These are phyloP conservation scores for Cnidoscolus chayamansa DNA, from an alignment of 441 rosid species.

Conservation along the genomic window DNA sequence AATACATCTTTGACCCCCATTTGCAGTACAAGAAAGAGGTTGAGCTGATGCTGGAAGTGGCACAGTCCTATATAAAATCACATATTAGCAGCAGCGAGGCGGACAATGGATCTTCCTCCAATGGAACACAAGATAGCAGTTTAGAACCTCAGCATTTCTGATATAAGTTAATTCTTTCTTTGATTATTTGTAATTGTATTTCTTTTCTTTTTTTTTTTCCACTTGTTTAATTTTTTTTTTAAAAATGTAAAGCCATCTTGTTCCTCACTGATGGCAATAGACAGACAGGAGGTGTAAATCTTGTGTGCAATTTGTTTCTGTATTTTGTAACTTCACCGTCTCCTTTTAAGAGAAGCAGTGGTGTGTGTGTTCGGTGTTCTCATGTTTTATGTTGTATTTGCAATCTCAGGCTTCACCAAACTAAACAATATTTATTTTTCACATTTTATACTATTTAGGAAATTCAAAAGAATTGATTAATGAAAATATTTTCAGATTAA, in stretches of 20 bases:
- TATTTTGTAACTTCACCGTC: constrained; percentile 26
- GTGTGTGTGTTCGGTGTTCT: constrained; percentile 31
- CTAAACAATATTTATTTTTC: no score
- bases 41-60: constrained; percentile 64
- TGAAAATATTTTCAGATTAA: no score
- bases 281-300: constrained; percentile 13
- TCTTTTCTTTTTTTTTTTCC: neutral
- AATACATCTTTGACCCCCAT: neutral
- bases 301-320: neutral
- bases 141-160: constrained; percentile 2
- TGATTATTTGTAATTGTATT: neutral
- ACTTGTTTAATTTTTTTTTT: neutral
- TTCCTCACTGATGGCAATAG: constrained; percentile 1
- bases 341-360: constrained; percentile 28
- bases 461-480: no score
- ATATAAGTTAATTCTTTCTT: no score
- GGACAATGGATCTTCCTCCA: constrained; percentile 10
- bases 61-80: constrained; percentile 43
- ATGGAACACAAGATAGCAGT: constrained; percentile 33
- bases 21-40: constrained; percentile 89
- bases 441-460: no score
- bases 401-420: constrained; percentile 3
- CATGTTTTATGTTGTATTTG: no score
- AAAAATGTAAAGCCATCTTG: neutral
- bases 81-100: constrained; percentile 22